Base-by-base conservation (phyloP, 805 yeast genomes). In the Candida stauntonica region DNA sequence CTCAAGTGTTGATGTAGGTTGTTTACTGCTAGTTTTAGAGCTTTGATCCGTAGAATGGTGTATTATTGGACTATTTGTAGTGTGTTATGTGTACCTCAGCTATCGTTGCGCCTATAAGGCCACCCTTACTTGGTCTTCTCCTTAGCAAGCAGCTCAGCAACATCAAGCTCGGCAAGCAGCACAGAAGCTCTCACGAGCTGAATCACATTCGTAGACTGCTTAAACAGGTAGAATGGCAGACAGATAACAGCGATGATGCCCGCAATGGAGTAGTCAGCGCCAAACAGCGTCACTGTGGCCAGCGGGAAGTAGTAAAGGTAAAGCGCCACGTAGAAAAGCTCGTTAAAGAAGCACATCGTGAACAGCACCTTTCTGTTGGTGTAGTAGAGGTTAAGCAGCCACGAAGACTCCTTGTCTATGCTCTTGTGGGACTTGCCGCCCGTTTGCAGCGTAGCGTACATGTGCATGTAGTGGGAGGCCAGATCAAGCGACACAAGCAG, bases 381-480 rank as follows among this genome's bases (percentile, higher is more conserved):
- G 66, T 93, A 93, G 70, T 93, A 93, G 47, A 91, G 71, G 50
- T 81, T 77, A 58, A 93, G 71, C 41, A 93, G 69, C 69, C 78
- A 73, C 46, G 84, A 80, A 23, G 79, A 72, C 49, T 80, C 78
- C 52, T 78, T 72, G 39, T 77, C 82, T 39, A 94, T 83, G 46
- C 76, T 74, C 68, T 93, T 93, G 66, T 93, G 99, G 30, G 89
- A 78, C 8, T 74, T 60, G 4, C 84, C 79, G 15, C 98, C 98
- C 27, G 79, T 68, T 37, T 80, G 73, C 52, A 89, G 68, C 66
- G 87, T 84, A 29, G 98, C 96, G 62, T 89, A 89, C 99, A 93
- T 93, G 67, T 93, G 99, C 85, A 93, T 86, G 66, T 93, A 93
- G 61, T 93, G 99, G 36, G 95, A 84, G 3, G 97, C 88, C 53